A percentile compares a stretch with the other conserved stretches of the same genome.
Evolutionary conservation across 2,329 filamentous ascomycete species (phyloP).

Genomic region (Fusarium sp.): DNA sequence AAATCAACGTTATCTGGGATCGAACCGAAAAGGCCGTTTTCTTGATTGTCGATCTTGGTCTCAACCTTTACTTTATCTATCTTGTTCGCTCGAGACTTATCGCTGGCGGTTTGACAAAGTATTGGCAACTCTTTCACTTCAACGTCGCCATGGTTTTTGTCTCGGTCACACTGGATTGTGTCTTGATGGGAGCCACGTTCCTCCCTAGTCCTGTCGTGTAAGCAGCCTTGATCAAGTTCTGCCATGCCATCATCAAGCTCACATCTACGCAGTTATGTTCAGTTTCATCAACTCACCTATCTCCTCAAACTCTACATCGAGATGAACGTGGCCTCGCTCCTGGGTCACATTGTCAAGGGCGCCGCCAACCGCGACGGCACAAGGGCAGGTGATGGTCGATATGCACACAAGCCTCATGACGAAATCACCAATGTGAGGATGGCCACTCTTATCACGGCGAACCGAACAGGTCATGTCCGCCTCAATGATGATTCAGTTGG

Average conservation of each 20-base stretch:
- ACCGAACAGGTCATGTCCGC: conserved; percentile 23
- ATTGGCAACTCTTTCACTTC: conserved; percentile 24
- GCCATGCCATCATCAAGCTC: background rate
- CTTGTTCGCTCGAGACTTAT: conserved; percentile 27
- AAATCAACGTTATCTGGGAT: conserved; percentile 36
- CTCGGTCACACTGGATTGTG: conserved; percentile 26
- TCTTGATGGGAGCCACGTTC: conserved; percentile 34
- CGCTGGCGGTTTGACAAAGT: conserved; percentile 28
- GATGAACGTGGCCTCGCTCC: conserved; percentile 23
- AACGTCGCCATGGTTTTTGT: conserved; percentile 27
- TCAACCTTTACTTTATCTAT: conserved; percentile 36
- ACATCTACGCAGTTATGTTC: conserved; percentile 19
- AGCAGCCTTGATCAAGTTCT: background rate
- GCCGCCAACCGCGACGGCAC: conserved; percentile 4
- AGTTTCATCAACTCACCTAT: conserved; percentile 33
- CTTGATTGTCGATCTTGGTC: conserved; percentile 21
- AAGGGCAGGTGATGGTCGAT: background rate
- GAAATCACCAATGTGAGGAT: conserved; percentile 13
- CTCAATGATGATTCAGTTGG: conserved; percentile 14
- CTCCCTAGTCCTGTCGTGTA: conserved; percentile 32
- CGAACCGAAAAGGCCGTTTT: conserved; percentile 34
- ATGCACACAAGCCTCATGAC: conserved; percentile 7
- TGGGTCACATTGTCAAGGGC: conserved; percentile 32
- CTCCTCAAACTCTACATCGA: conserved; percentile 36
- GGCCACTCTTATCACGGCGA: conserved; percentile 28